Conservation (phyloP, 352 stramenopile species). For the Phytophthora constricta region DNA sequence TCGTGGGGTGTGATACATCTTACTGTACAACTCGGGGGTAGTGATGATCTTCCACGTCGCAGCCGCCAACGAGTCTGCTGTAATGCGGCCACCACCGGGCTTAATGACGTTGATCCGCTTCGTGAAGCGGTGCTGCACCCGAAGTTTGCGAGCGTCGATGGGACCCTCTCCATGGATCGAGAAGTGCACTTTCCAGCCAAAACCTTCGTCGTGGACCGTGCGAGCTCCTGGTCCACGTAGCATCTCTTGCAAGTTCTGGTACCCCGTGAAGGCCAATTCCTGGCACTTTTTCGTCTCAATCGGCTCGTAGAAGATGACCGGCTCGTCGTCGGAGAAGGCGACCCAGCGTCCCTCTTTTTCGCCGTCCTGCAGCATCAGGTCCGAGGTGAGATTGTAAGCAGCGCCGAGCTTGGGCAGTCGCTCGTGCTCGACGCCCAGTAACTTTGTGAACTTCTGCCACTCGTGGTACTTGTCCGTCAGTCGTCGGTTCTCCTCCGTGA, state of each 20-base stretch:
- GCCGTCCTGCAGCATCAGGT: conserved; percentile 24
- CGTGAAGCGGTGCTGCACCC: conserved; percentile 46
- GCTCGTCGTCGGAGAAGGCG: conserved; percentile 33
- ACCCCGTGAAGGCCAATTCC: conserved; percentile 29
- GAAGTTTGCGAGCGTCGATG: conserved; percentile 7
- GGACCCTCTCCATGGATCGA: conserved; percentile 28
- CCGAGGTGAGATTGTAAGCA: conserved; percentile 1
- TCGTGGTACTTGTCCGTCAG: conserved; percentile 26
- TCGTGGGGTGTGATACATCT: conserved; percentile 49
- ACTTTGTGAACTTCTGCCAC: conserved; percentile 36
- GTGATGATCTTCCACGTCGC: conserved; percentile 49
- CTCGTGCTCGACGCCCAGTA: conserved; percentile 31
- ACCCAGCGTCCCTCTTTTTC: conserved; percentile 22
- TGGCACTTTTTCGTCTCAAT: conserved; percentile 24
- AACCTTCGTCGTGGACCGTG: conserved; percentile 37
- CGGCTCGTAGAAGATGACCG: conserved; percentile 37
- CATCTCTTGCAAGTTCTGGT: conserved; percentile 36
- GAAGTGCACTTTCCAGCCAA: conserved; percentile 42
- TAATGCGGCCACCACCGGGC: conserved; percentile 31
- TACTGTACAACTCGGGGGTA: conserved; percentile 42
- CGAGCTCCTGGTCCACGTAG: conserved; percentile 23
- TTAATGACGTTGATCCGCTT: conserved; percentile 39
- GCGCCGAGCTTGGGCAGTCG: conserved; percentile 10
- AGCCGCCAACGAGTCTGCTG: conserved; percentile 38
- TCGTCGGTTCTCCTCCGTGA: conserved; percentile 37